Conservation (phyloP, 768 basidiomycete genomes). For the Auricularia sp. region DNA sequence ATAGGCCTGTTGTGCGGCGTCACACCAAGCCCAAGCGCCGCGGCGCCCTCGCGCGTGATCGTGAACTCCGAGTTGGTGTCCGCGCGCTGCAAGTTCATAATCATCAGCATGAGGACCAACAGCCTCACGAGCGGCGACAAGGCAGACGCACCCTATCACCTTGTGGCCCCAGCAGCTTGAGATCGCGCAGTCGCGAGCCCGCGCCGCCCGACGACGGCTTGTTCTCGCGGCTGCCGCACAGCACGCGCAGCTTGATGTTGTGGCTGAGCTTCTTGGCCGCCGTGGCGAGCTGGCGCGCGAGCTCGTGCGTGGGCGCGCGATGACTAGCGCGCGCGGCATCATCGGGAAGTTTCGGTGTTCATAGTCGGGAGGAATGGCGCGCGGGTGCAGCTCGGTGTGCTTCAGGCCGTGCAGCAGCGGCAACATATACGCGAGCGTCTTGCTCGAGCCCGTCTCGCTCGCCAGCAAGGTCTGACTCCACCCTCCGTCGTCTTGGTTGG, state of each 20-base stretch:
- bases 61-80: neutral
- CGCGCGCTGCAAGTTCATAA: neutral
- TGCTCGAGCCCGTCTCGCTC: constrained; percentile 86
- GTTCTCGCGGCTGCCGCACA: constrained; percentile 61
- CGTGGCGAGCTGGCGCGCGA: constrained; percentile 65
- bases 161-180: neutral
- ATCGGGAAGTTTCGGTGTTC: constrained; percentile 23
- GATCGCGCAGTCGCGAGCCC: neutral
- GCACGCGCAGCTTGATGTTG: constrained; percentile 62
- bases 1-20: neutral
- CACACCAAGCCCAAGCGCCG: neutral
- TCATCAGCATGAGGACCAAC: too few species aligned
- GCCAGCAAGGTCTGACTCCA: constrained; percentile 53
- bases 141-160: too few species aligned
- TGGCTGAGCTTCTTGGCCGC: constrained; percentile 72
- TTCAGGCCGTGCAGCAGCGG: constrained; percentile 78
- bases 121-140: too few species aligned
- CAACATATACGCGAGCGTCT: constrained; percentile 83
- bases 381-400: constrained; percentile 36
- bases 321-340: constrained; percentile 67
- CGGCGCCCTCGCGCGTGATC: neutral
- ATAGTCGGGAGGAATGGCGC: neutral
- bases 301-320: constrained; percentile 85
- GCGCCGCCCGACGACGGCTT: neutral
- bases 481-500: neutral